These are phyloP conservation scores for Pulicaria dysenterica DNA, from an alignment of 129 eudicot species.

Conservation along the genomic window DNA sequence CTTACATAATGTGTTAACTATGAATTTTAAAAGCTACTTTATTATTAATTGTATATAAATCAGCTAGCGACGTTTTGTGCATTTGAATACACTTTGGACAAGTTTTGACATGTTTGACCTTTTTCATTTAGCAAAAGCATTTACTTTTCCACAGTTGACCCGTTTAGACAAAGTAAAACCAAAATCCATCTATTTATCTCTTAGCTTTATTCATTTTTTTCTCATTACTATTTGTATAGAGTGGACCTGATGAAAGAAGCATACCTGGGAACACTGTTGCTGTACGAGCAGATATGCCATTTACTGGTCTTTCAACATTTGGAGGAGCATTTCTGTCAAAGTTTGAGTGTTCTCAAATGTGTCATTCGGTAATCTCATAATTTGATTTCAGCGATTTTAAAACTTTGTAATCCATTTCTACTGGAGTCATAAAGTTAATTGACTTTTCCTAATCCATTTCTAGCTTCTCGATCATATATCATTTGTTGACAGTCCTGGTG, in stretches of 20 bases:
- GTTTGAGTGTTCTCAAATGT: constrained; percentile 95
- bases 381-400: background rate
- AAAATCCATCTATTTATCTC: no score
- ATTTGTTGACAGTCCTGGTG: constrained; percentile 95
- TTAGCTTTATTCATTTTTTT: no score
- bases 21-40: no score
- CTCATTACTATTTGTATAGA: constrained; percentile 33
- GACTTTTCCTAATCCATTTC: background rate
- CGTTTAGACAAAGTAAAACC: no score
- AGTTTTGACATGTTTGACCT: background rate
- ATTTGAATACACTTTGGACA: background rate
- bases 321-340: constrained; percentile 92
- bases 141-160: no score
- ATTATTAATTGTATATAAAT: no score
- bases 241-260: constrained; percentile 95
- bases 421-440: background rate
- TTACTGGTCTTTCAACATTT: constrained; percentile 71
- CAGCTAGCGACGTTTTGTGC: background rate
- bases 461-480: constrained; percentile 87
- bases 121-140: no score
- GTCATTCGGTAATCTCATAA: constrained; percentile 66
- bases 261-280: constrained; percentile 97
- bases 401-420: constrained; percentile 18
- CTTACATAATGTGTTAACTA: no score
- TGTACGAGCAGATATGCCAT: constrained; percentile 91